phyloP scores from a whole-genome alignment of 2,329 filamentous ascomycete species.

The Geosmithia flava region DNA sequence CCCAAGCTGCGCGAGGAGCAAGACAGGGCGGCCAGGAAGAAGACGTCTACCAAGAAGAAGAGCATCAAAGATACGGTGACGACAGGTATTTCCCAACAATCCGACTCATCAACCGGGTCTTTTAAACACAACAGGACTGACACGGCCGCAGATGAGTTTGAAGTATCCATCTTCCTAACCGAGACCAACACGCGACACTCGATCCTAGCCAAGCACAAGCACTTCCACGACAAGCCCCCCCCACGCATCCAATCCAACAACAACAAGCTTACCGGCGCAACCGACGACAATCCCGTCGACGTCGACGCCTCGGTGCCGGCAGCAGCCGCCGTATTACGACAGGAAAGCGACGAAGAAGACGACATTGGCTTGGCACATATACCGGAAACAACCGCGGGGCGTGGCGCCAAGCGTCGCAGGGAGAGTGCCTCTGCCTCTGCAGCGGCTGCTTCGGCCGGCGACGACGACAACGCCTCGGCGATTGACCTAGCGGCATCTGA shows the following conservation, averaged over 20 bases:
- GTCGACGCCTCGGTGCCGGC: slow-evolving; percentile 27
- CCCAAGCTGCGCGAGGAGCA: slow-evolving; percentile 86
- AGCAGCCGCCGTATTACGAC: slow-evolving; percentile 20
- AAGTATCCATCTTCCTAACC: slow-evolving; percentile 87
- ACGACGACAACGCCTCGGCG: slow-evolving; percentile 13
- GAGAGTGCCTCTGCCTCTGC: background rate
- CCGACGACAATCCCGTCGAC: slow-evolving; percentile 39
- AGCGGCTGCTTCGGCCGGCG: background rate
- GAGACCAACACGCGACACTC: slow-evolving; percentile 78
- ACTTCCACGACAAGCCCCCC: slow-evolving; percentile 48
- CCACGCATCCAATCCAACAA: slow-evolving; percentile 48
- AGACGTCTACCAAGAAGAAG: slow-evolving; percentile 58
- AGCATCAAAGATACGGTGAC: slow-evolving; percentile 78
- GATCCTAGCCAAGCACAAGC: slow-evolving; percentile 74
- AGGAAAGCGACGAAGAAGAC: slow-evolving; percentile 34
- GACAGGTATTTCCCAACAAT: slow-evolving; percentile 49
- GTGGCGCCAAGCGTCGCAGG: slow-evolving; percentile 16
- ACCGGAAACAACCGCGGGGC: slow-evolving; percentile 12
- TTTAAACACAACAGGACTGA: background rate
- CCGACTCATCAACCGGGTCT: background rate
- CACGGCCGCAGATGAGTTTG: slow-evolving; percentile 65
- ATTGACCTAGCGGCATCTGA: slow-evolving; percentile 16
- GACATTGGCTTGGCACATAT: slow-evolving; percentile 18
- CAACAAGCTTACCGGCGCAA: slow-evolving; percentile 44
- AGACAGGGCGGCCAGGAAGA: slow-evolving; percentile 42